These are phyloP conservation scores for Anisodus acutangulus DNA, from an alignment of 257 asterid genomes.

Conservation along the genomic window DNA sequence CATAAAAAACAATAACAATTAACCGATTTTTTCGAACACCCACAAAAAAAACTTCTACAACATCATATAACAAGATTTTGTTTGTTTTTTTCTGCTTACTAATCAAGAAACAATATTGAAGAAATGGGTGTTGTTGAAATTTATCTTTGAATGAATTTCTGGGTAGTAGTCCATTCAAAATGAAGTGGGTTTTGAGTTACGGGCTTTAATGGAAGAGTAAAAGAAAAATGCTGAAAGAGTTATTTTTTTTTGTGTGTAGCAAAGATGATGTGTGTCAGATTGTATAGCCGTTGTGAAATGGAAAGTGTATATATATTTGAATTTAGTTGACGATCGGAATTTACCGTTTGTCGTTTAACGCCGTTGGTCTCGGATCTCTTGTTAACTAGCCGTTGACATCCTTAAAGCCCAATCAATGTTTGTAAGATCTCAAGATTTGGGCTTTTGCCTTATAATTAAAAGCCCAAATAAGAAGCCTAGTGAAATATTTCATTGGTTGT, in stretches of 20 bases:
- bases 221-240: neutral
- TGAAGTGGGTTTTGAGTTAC: neutral
- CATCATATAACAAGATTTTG: neutral
- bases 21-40: neutral
- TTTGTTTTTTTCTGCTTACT: neutral
- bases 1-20: neutral
- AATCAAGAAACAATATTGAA: neutral
- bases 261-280: neutral
- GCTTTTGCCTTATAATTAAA: neutral
- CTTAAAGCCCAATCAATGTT: neutral
- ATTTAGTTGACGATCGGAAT: constrained; percentile 24
- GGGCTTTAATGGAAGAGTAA: neutral
- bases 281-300: constrained; percentile 39
- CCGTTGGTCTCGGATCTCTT: constrained; percentile 35
- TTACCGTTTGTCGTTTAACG: constrained; percentile 33
- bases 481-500: too few relatives aligned
- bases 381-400: constrained; percentile 36
- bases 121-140: constrained; percentile 13
- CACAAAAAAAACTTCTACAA: neutral
- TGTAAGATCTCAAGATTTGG: neutral
- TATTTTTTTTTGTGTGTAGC: constrained; percentile 8
- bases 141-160: constrained; percentile 24
- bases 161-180: constrained; percentile 4
- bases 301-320: constrained; percentile 25
- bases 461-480: neutral